Base-by-base conservation (phyloP, 805 yeast species). In the Lachancea dasiensis region DNA sequence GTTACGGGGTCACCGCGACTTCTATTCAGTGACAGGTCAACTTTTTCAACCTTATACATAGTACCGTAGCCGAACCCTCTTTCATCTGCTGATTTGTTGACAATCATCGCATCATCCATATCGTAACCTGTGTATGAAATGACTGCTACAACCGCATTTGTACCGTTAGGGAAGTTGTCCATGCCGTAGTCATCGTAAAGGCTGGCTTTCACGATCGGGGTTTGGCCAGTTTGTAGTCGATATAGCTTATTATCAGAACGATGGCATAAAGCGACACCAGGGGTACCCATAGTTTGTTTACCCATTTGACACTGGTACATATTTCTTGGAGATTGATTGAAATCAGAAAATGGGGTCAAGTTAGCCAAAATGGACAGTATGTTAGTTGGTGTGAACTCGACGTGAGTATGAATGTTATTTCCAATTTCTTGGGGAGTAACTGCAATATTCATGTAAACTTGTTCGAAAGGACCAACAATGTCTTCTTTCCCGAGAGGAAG, bases 301-400 rank as follows among this genome's bases (percentile, higher is more conserved):
- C 97, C 97, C 98, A 92, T 92, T 73, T 92, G 98, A 68, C 98
- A 92, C 70, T 92, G 98, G 64, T 92, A 92, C 97, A 92, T 92
- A 63, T 92, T 92, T 78, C 98, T 84, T 56, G 98, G 98, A 19
- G 97, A 89, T 70, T 92, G 98, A 65, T 92, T 92, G 70, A 92
- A 92, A 64, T 92, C 98, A 1, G 97, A 89, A 62, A 86, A 92
- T 49, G 98, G 98, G 1, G 98, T 92, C 70, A 92, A 73, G 65
- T 92, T 92, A 47, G 97, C 98, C 62, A 92, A 72, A 49, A 92
- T 90, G 16, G 97, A 87, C 51, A 92, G 69, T 35, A 92, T 86
- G 63, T 92, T 87, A 3, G 97, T 92, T 53, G 98, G 97, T 2
- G 94, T 73, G 61, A 73, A 87, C 67, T 92, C 98, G 46, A 90